Evolutionary conservation across 2,329 filamentous ascomycete species (phyloP).

Genomic region (Sporothrix variecibatus): DNA sequence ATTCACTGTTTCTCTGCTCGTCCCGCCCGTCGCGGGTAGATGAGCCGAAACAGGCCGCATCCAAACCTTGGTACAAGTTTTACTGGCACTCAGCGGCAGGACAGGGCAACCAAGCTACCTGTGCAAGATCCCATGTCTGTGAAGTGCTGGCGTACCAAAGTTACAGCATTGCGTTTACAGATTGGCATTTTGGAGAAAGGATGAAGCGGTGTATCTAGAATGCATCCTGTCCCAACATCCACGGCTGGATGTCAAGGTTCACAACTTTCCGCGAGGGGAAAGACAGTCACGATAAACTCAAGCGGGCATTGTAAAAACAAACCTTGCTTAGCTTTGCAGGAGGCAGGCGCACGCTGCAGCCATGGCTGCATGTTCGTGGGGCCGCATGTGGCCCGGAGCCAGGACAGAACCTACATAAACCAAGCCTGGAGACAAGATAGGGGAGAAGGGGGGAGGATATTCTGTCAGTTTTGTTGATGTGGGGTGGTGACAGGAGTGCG

Average conservation of each 20-base stretch:
- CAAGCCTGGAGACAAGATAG: slow-evolving; percentile 7
- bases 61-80: background rate
- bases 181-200: slow-evolving; percentile 13
- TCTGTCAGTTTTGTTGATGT: background rate
- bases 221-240: background rate
- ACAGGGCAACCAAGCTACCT: no score
- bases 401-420: background rate
- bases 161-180: background rate
- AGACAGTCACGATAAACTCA: background rate
- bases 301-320: background rate
- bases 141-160: background rate
- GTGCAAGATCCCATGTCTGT: background rate
- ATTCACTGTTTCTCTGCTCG: background rate
- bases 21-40: background rate
- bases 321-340: slow-evolving; percentile 9
- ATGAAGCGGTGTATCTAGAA: background rate
- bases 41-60: background rate
- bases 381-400: background rate
- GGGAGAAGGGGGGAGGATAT: background rate
- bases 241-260: background rate
- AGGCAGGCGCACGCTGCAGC: background rate
- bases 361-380: background rate
- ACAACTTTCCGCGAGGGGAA: background rate
- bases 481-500: slow-evolving; percentile 8
- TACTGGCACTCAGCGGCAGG: background rate